Percentiles rank a stretch among this genome's conserved stretches.
Evolutionary conservation across 2,329 filamentous ascomycete genomes (phyloP).

Genomic region (Stylonectria norvegica): DNA sequence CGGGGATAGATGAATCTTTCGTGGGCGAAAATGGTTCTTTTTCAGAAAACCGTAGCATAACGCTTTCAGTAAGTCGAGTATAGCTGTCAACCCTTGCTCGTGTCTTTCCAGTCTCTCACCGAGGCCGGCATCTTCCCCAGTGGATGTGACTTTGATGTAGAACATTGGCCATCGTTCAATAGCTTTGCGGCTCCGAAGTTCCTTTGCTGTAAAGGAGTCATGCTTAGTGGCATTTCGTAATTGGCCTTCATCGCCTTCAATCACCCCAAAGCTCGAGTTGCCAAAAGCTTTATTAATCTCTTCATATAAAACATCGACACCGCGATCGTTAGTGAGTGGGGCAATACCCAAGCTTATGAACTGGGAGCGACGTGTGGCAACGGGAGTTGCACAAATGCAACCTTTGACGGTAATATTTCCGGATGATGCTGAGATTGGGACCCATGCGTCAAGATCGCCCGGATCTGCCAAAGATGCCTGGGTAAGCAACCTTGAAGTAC

Average conservation of each 20-base stretch:
- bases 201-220: constrained; percentile 47
- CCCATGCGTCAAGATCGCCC: constrained; percentile 58
- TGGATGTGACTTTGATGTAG: constrained; percentile 61
- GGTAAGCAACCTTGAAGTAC: constrained; percentile 51
- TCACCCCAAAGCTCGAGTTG: constrained; percentile 70
- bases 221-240: constrained; percentile 33
- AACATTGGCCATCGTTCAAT: constrained; percentile 90
- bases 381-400: constrained; percentile 66
- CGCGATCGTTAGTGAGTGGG: constrained; percentile 56
- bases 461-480: constrained; percentile 63
- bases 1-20: constrained; percentile 22
- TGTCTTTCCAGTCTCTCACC: constrained; percentile 43
- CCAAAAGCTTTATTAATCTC: constrained; percentile 75
- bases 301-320: constrained; percentile 67
- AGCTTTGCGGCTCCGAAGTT: constrained; percentile 52
- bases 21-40: constrained; percentile 65
- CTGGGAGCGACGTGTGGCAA: constrained; percentile 69
- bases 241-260: constrained; percentile 46
- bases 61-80: constrained; percentile 60
- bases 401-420: constrained; percentile 62
- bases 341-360: constrained; percentile 77
- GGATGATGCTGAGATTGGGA: constrained; percentile 65
- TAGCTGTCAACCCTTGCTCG: constrained; percentile 45
- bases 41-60: constrained; percentile 73
- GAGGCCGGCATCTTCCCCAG: constrained; percentile 28